A percentile compares a stretch with the other conserved stretches of the same genome.
Conservation (phyloP, 345 rosid genomes). For the Clausena lansium region DNA sequence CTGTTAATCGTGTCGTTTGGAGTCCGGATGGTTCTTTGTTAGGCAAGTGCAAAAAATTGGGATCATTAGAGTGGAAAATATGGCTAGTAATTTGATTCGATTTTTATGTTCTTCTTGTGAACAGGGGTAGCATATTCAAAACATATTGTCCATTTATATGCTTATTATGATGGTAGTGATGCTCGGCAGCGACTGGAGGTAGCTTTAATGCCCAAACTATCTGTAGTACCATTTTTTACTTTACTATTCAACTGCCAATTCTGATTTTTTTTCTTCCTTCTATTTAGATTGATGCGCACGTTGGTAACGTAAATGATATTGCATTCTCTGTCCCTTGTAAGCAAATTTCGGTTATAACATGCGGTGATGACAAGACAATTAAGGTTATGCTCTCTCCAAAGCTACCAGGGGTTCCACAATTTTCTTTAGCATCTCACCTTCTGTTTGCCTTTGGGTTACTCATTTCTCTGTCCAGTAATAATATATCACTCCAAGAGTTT, state of each 20-base stretch:
- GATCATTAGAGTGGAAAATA: neutral
- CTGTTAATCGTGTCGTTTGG: constrained; percentile 46
- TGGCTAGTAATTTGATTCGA: neutral
- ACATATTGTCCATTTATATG: constrained; percentile 83
- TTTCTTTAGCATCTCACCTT: neutral
- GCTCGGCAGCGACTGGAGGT: constrained; percentile 85
- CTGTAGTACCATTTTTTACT: neutral
- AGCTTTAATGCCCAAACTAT: constrained; percentile 2
- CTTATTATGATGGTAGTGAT: constrained; percentile 74
- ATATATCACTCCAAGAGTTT: neutral
- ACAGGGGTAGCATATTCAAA: constrained; percentile 93
- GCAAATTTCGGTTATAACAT: constrained; percentile 72
- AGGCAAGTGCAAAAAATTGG: constrained; percentile 34
- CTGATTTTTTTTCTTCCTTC: neutral
- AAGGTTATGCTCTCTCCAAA: constrained; percentile 40
- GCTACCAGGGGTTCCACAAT: neutral
- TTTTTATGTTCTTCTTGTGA: neutral
- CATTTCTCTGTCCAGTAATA: neutral
- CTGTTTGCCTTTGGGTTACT: neutral
- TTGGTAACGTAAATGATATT: constrained; percentile 70
- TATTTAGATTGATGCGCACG: constrained; percentile 69
- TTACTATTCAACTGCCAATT: neutral
- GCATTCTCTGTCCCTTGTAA: constrained; percentile 68
- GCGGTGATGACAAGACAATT: constrained; percentile 84
- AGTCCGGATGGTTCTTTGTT: constrained; percentile 53